Percentiles rank a stretch among this genome's conserved stretches.
These are phyloP conservation scores for Buddleja alternifolia DNA, from an alignment of 257 asterid genomes.

Conservation along the genomic window DNA sequence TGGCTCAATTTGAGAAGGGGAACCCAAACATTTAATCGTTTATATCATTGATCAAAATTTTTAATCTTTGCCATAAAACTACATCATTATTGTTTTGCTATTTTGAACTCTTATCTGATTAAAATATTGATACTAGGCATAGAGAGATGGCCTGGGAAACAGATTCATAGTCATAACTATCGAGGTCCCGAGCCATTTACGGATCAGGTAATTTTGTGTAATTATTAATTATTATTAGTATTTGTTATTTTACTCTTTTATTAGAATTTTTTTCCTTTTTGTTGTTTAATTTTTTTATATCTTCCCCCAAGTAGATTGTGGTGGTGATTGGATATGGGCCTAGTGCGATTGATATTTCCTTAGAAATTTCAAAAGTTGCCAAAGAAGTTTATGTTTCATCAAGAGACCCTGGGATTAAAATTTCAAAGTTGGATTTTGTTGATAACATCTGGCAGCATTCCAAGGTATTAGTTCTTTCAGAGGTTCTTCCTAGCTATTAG, in stretches of 20 bases:
- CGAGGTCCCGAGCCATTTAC: slow-evolving; percentile 51
- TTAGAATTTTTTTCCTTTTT: too few species aligned
- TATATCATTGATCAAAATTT: too few species aligned
- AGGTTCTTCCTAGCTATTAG: too few species aligned
- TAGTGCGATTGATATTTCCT: slow-evolving; percentile 57
- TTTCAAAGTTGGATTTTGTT: slow-evolving; percentile 34
- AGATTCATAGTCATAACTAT: slow-evolving; percentile 60
- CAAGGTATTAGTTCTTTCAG: slow-evolving; percentile 19
- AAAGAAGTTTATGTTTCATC: slow-evolving; percentile 68
- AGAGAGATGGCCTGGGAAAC: slow-evolving; percentile 52
- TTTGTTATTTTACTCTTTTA: too few species aligned
- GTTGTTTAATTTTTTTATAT: too few species aligned
- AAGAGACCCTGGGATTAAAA: slow-evolving; percentile 34
- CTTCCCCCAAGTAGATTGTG: slow-evolving; percentile 44
- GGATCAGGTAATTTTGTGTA: slow-evolving; percentile 38
- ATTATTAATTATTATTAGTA: too few species aligned
- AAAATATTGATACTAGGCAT: slow-evolving; percentile 34
- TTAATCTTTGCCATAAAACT: too few species aligned
- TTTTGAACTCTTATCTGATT: neutral
- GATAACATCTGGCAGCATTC: slow-evolving; percentile 45
- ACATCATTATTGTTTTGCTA: too few species aligned
- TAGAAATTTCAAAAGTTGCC: slow-evolving; percentile 51
- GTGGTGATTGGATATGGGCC: slow-evolving; percentile 67
- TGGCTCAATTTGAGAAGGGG: too few species aligned
- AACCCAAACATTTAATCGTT: too few species aligned